These are phyloP conservation scores for Haematococcus sp. DNA, from an alignment of 139 green algal genomes.

Conservation along the genomic window DNA sequence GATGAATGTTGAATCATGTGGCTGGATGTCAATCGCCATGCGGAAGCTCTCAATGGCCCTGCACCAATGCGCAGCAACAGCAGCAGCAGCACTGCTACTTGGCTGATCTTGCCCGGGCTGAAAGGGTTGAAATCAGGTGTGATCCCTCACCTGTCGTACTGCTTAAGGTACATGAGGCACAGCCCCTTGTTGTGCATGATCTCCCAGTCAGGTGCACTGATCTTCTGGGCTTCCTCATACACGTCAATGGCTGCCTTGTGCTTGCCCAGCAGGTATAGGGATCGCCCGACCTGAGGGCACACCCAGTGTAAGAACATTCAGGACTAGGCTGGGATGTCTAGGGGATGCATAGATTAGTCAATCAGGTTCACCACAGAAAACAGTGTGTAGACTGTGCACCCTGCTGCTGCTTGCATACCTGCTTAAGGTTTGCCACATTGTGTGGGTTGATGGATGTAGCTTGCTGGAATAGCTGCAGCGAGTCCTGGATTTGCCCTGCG, in stretches of 20 bases:
- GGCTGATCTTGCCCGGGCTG: no score
- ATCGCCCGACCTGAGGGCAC: slow-evolving; percentile 60
- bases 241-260: slow-evolving; percentile 70
- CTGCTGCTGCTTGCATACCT: slow-evolving; percentile 36
- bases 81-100: no score
- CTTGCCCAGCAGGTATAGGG: slow-evolving; percentile 72
- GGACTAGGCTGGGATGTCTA: background rate
- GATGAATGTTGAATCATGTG: slow-evolving; percentile 69
- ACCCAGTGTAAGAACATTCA: background rate
- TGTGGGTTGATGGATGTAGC: slow-evolving; percentile 67
- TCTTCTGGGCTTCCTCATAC: slow-evolving; percentile 69
- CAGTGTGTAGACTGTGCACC: no score
- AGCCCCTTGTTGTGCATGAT: slow-evolving; percentile 76
- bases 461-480: slow-evolving; percentile 69
- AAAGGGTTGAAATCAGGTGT: no score
- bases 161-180: slow-evolving; percentile 63
- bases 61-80: slow-evolving; percentile 13
- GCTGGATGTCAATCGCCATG: slow-evolving; percentile 63
- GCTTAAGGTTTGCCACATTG: slow-evolving; percentile 70
- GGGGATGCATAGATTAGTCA: background rate
- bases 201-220: slow-evolving; percentile 70
- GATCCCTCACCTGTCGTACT: slow-evolving; percentile 31
- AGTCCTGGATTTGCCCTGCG: slow-evolving; percentile 68
- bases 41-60: slow-evolving; percentile 62
- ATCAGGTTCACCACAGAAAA: no score